phyloP scores from a whole-genome alignment of 768 basidiomycete genomes.

The Lactarius hatsudake region DNA sequence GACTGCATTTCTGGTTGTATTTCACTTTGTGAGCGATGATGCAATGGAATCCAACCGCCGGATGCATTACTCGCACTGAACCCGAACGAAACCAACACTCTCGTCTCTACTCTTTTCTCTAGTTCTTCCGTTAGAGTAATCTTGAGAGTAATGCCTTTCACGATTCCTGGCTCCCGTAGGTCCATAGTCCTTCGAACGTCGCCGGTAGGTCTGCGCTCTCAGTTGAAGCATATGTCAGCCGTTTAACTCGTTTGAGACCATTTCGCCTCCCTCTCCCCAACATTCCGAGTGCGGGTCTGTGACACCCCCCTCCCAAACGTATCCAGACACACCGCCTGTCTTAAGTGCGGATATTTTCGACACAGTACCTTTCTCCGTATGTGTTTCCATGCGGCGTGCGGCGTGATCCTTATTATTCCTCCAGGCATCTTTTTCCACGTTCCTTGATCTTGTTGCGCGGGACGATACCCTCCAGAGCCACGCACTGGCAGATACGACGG shows the following conservation, averaged over 20 bases:
- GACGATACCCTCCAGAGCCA: slow-evolving; percentile 7
- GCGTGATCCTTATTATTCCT: background rate
- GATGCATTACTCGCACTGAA: background rate
- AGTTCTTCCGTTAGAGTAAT: slow-evolving; percentile 3
- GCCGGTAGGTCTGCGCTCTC: slow-evolving; percentile 8
- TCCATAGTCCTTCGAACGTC: slow-evolving; percentile 10
- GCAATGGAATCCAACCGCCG: slow-evolving; percentile 4
- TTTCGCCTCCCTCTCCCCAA: slow-evolving; percentile 18
- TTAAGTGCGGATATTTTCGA: slow-evolving; percentile 26
- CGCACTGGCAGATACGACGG: background rate
- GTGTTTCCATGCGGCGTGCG: background rate
- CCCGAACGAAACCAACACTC: background rate
- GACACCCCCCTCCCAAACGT: slow-evolving; percentile 16
- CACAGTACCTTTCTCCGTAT: slow-evolving; percentile 28
- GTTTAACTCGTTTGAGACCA: background rate
- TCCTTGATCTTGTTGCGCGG: slow-evolving; percentile 6
- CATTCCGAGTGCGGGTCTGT: slow-evolving; percentile 16
- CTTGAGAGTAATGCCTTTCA: slow-evolving; percentile 17
- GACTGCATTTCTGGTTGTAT: background rate
- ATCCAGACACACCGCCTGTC: slow-evolving; percentile 26
- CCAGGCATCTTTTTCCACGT: slow-evolving; percentile 27
- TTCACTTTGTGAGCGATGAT: background rate
- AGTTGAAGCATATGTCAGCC: background rate
- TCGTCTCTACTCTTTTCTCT: background rate
- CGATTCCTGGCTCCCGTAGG: slow-evolving; percentile 17